Evolutionary conservation across 2,329 filamentous ascomycete species (phyloP).

Genomic region (Penicillium sp.): DNA sequence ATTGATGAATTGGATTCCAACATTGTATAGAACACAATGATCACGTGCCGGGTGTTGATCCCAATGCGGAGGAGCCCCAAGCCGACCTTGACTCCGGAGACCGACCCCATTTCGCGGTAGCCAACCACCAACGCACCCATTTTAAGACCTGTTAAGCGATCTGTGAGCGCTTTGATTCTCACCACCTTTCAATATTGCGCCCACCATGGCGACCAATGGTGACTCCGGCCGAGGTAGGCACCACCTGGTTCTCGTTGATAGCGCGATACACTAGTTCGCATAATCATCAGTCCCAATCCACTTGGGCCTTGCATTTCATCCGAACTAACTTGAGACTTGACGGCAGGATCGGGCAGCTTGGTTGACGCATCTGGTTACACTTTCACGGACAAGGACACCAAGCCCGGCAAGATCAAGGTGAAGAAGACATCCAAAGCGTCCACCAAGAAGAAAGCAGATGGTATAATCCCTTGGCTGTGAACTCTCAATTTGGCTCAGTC

Average conservation of each 20-base stretch:
- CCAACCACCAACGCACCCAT: neutral
- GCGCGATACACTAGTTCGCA: conserved; percentile 8
- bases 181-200: conserved; percentile 8
- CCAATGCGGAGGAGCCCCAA: conserved; percentile 33
- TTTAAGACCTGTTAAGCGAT: conserved; percentile 1
- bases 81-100: conserved; percentile 23
- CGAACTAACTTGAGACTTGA: conserved; percentile 6
- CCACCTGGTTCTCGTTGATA: conserved; percentile 4
- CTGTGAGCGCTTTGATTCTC: conserved; percentile 5
- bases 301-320: neutral
- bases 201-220: conserved; percentile 40
- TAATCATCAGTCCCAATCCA: neutral
- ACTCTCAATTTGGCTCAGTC: conserved; percentile 1
- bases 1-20: neutral
- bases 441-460: conserved; percentile 40
- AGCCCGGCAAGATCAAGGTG: conserved; percentile 48
- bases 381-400: conserved; percentile 47
- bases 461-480: conserved; percentile 20
- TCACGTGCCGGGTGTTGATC: neutral
- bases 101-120: conserved; percentile 9
- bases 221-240: conserved; percentile 37
- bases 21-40: neutral
- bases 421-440: conserved; percentile 40
- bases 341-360: conserved; percentile 36
- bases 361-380: conserved; percentile 50